Evolutionary conservation across 139 green algal species (phyloP), one percentile per base, ranked within the genome.

Genomic region (Marvania coccoides): DNA sequence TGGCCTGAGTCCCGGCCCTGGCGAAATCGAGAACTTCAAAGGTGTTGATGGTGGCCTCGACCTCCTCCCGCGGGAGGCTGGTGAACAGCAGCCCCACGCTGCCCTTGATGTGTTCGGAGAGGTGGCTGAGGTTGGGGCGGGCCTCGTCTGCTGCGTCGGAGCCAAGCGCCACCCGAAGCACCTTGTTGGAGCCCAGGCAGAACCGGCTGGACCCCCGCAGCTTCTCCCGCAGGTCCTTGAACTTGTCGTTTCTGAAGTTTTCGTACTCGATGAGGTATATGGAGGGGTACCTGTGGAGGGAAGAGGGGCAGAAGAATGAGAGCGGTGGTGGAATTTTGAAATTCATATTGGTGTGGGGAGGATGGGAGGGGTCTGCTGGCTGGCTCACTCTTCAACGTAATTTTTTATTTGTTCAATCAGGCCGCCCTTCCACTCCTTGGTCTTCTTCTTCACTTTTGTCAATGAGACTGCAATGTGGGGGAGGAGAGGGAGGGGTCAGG

Each of bases 381-480:
- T 14, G 3, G 65, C 83, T 79, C 59, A 97, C 84, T 85, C 69
- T 40, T 98, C 92, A 4, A 91, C 53, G 2, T 61, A 66, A 2
- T 85, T 76, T 24, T 87, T 81, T 5, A 91, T 84, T 47, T 81
- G 72, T 7, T 81, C 63, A 4, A 98, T 84, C 0, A 97, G 55
- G 1, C 83, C 84, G 48, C 91, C 89, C 73, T 98, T 98, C 87
- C 91, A 94, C 38, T 89, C 76, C 33, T 83, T 83, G 39, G 74
- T 83, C 74, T 98, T 98, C 80, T 97, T 98, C 73, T 96, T 95
- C 13, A 87, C 79, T 70, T 95, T 90, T 6, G 93, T 93, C 1
- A 98, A 72, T 2, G 86, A 47, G 10, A 95, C 83, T 67, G 53
- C 46, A 60, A 36, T 12, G n/a, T 24, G 42, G 23, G 6, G 15